These are phyloP conservation scores for Candida golubevii DNA, from an alignment of 805 yeast genomes.

Conservation along the genomic window DNA sequence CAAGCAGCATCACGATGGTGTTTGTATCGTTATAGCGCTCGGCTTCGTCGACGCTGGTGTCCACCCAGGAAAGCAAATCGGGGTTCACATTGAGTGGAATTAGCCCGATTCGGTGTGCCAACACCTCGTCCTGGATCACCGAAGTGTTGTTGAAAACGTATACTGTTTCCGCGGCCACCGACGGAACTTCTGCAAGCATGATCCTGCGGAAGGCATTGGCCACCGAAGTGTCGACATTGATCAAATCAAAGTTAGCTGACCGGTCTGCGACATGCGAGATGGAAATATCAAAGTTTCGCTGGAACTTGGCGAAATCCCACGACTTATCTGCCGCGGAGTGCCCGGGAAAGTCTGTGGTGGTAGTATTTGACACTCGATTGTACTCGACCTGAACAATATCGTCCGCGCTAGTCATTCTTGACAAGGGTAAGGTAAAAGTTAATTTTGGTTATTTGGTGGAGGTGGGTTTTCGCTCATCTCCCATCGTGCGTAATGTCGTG, in stretches of 20 bases:
- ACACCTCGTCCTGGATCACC: slow-evolving; percentile 94
- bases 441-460: not conserved
- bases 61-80: slow-evolving; percentile 82
- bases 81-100: slow-evolving; percentile 90
- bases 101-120: slow-evolving; percentile 92
- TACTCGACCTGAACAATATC: slow-evolving; percentile 82
- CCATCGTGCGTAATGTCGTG: slow-evolving; percentile 1
- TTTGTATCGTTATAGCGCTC: slow-evolving; percentile 77
- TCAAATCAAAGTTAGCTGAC: slow-evolving; percentile 79
- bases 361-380: slow-evolving; percentile 85
- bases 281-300: slow-evolving; percentile 59
- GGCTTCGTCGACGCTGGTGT: slow-evolving; percentile 56
- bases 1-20: slow-evolving; percentile 78
- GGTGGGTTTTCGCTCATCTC: slow-evolving; percentile 9
- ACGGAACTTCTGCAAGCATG: slow-evolving; percentile 95
- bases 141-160: slow-evolving; percentile 92
- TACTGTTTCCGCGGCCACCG: slow-evolving; percentile 91
- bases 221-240: slow-evolving; percentile 83
- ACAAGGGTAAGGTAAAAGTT: not conserved
- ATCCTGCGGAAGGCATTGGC: slow-evolving; percentile 96
- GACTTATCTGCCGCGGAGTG: slow-evolving; percentile 62
- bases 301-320: slow-evolving; percentile 84
- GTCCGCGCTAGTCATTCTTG: slow-evolving; percentile 8
- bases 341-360: slow-evolving; percentile 92
- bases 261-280: slow-evolving; percentile 63